Evolutionary conservation across 2,329 filamentous ascomycete genomes (phyloP).

Genomic region (Exutisphaerella laricina): DNA sequence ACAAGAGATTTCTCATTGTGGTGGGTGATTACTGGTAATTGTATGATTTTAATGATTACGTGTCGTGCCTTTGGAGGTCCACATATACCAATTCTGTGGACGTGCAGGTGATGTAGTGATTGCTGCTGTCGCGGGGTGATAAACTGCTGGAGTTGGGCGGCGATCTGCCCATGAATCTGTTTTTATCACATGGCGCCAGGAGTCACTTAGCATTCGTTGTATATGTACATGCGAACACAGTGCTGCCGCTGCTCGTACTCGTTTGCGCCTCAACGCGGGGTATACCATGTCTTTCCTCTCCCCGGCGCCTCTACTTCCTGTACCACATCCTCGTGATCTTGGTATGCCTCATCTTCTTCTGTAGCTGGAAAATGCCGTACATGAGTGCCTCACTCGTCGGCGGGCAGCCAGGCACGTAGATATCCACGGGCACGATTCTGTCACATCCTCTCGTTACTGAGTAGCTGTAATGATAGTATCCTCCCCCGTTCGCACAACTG

Average conservation of each 20-base stretch:
- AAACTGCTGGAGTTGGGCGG: no score
- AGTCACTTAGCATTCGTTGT: constrained; percentile 1
- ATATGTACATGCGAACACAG: constrained; percentile 23
- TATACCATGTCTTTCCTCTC: constrained; percentile 9
- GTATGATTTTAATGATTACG: no score
- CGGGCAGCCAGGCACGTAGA: constrained; percentile 70
- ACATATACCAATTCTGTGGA: no score
- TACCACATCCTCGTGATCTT: constrained; percentile 54
- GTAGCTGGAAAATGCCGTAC: constrained; percentile 65
- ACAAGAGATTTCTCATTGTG: no score
- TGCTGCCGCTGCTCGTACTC: constrained; percentile 8
- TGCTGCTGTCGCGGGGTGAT: no score
- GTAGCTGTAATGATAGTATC: constrained; percentile 81
- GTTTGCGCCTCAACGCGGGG: constrained; percentile 17
- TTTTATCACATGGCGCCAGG: no score
- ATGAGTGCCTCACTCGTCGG: constrained; percentile 50
- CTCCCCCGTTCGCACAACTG: constrained; percentile 75
- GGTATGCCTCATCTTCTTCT: constrained; percentile 65
- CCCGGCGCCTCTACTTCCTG: constrained; percentile 37
- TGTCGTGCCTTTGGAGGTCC: no score
- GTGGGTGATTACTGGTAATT: no score
- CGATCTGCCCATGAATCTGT: no score
- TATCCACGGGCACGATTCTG: constrained; percentile 70
- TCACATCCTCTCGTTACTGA: constrained; percentile 70
- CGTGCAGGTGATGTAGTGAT: no score